phyloP scores from a whole-genome alignment of 768 basidiomycete species.

The Mycena galopus region DNA sequence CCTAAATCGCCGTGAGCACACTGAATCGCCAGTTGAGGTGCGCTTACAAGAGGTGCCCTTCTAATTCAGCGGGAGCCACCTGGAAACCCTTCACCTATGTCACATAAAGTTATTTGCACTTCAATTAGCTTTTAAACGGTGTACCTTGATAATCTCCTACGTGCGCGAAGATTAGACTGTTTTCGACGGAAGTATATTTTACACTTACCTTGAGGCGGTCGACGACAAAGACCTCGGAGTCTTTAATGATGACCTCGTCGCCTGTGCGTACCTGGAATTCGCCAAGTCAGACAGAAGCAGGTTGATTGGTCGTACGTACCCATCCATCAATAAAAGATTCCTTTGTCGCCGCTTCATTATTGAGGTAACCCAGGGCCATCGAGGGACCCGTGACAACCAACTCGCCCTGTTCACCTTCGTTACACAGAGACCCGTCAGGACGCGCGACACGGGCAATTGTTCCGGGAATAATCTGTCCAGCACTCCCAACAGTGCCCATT shows the following conservation, averaged over 20 bases:
- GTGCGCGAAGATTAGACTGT: background rate
- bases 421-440: conserved; percentile 67
- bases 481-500: conserved; percentile 65
- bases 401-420: conserved; percentile 73
- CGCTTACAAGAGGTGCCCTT: conserved; percentile 67
- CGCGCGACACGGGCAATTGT: conserved; percentile 68
- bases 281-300: background rate
- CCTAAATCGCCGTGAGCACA: background rate
- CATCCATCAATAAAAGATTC: conserved; percentile 71
- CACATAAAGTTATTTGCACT: background rate
- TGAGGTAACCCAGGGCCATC: conserved; percentile 69
- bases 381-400: conserved; percentile 71
- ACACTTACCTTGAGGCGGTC: conserved; percentile 77
- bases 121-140: conserved; percentile 44
- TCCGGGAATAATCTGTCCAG: conserved; percentile 72
- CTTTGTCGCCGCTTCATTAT: conserved; percentile 73
- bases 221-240: conserved; percentile 75
- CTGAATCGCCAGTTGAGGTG: background rate
- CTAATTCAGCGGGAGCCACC: conserved; percentile 77
- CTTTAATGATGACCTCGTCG: conserved; percentile 77
- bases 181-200: background rate
- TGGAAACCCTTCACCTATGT: conserved; percentile 54
- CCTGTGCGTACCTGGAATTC: conserved; percentile 72
- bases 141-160: conserved; percentile 76
- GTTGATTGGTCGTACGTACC: background rate